Base-by-base conservation (phyloP, 352 stramenopile genomes). In the Phytopythium montanum region DNA sequence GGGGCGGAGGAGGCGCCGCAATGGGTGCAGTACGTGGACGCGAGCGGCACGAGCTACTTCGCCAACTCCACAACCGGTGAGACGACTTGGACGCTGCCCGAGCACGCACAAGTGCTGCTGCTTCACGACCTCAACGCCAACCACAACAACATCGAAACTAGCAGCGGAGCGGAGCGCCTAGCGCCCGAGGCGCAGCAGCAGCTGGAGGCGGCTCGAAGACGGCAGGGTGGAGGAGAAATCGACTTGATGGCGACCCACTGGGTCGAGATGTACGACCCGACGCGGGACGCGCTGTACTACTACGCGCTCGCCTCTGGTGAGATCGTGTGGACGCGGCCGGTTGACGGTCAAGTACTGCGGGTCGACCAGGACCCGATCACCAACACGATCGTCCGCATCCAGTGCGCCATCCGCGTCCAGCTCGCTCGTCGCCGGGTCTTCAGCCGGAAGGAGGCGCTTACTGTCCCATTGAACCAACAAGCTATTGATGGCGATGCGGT, bases 241-340 rank as follows among this genome's bases (percentile, higher is more conserved):
- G 41, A 14, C 41, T 1, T 3, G 19, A 6, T 69, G 23, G 39
- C 29, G 38, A 29, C 60, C 33, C 66, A 77, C 53, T 88, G 79
- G 74, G 48, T 87, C 54, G 68, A 87, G 61, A 70, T 87, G 66
- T 79, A 75, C 49, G 76, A 88, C 45, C 68, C 66, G 28, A 70
- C 65, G 0, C 72, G 79, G n/a, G 66, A 75, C 34, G 34, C 50
- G 5, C 57, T 74, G 52, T 88, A 84, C 61, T 88, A 79, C 63
- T 87, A 81, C 38, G 59, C 68, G 1, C 54, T 70, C 21, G 59
- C 69, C 23, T 76, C 70, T 13, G 76, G 76, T 19, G 68, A 85
- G 49, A 56, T 87, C 54, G 63, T 68, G 7, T 85, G 76, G 79
- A 60, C 79, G 21, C 54, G 55, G 12, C 76, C 76, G 8, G 56